Evolutionary conservation across 2,329 filamentous ascomycete genomes (phyloP).

Genomic region (Botryotinia narcissicola): DNA sequence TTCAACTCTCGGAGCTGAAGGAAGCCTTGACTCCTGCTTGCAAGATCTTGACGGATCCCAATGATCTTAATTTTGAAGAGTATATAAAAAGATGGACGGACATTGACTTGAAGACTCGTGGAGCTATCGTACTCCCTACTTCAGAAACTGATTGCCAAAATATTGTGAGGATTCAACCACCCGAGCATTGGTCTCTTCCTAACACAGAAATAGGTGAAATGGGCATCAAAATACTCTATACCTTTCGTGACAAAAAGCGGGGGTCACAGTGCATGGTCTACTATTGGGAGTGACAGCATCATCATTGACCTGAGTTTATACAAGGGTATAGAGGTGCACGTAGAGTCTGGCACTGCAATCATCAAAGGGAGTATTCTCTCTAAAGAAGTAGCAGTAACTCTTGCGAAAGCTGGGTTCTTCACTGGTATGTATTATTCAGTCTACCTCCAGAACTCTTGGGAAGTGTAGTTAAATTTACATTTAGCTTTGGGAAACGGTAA

Average conservation of each 20-base stretch:
- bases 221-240: slow-evolving; percentile 14
- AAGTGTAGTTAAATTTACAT: neutral
- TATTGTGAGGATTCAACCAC: slow-evolving; percentile 1
- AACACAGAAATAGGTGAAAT: slow-evolving; percentile 20
- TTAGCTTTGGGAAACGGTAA: slow-evolving; percentile 36
- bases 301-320: slow-evolving; percentile 33
- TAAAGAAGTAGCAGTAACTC: slow-evolving; percentile 1
- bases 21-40: neutral
- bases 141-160: slow-evolving; percentile 24
- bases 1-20: neutral
- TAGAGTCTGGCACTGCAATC: slow-evolving; percentile 24
- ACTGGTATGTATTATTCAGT: neutral
- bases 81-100: slow-evolving; percentile 24
- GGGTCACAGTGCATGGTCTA: slow-evolving; percentile 35
- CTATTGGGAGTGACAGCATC: slow-evolving; percentile 31
- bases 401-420: slow-evolving; percentile 6
- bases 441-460: too few species aligned
- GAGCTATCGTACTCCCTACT: slow-evolving; percentile 25
- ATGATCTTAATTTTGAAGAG: slow-evolving; percentile 12
- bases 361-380: neutral
- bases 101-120: slow-evolving; percentile 21
- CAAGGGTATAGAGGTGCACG: slow-evolving; percentile 28
- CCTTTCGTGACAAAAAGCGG: slow-evolving; percentile 33
- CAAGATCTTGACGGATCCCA: slow-evolving; percentile 4
- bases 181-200: neutral